Base-by-base conservation (phyloP, 768 basidiomycete species). In the Piloderma croceum region DNA sequence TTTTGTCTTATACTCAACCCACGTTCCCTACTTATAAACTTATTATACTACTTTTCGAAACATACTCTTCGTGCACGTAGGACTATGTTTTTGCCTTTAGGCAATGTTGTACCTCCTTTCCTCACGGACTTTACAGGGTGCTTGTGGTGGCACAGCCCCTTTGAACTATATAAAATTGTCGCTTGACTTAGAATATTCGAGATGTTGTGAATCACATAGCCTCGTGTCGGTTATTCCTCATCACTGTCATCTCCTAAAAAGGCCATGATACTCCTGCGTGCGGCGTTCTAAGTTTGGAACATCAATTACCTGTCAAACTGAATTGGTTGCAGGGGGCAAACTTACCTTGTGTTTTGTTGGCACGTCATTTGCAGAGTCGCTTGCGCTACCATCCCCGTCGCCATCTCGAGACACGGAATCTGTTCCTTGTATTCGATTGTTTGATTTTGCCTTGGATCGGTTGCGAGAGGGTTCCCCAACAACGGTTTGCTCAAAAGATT, bases 211-310 rank as follows among this genome's bases (percentile, higher is more conserved):
- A n/a, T n/a, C n/a, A n/a, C 36, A 23, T 10, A 44, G n/a, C 19
- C 6, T 3, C 18, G 10, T 31, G 12, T 15, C 24, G 19, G 38
- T 64, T 52, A 74, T n/a, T 79, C 77, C 15, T 74, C 73, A 25
- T 82, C 81, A 49, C 83, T 85, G 52, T 87, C 81, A 50, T 83
- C 81, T 27, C 63, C 69, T 44, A 89, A 62, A 56, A 88, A 88
- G 5, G 79, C 81, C 67, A 73, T 74, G 37, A 89, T 85, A 43
- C 77, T 83, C 42, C 67, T 65, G 15, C 73, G 65, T 15, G 75
- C 76, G 33, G 63, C 76, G 42, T 49, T 54, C 71, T 72, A 39
- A 18, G 10, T 20, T 27, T 32, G 32, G 32, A 18, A 31, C 13
- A 6, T 23, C 38, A 38, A 32, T 31, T 4, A 19, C 24, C n/a